Evolutionary conservation across 768 basidiomycete genomes (phyloP), one percentile per base, ranked within the genome.

Genomic region (Erythrobasidium yunnanense): DNA sequence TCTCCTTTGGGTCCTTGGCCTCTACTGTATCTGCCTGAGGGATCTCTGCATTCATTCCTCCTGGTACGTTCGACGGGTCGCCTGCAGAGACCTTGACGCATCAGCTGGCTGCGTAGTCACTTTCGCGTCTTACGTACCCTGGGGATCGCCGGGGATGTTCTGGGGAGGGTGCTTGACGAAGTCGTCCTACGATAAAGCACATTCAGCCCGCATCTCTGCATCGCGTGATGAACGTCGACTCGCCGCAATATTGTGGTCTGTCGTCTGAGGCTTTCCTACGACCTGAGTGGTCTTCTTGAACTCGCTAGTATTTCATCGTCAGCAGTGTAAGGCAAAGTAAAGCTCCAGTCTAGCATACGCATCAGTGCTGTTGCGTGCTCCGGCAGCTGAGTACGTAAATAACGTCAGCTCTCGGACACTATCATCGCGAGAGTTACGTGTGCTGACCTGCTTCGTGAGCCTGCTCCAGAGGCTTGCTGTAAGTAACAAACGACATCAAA

Each of bases 221-320:
- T n/a, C 25, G 13, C 17, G 17, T 8, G 17, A 13, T 13, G 50
- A 42, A 18, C 33, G 23, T 4, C 33, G 25, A 23, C 38, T 47
- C 23, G 47, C 56, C 56, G 47, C 52, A 29, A 50, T n/a, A 34
- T 63, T 63, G 38, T 33, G 60, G 49, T 63, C 60, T 18, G 30
- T 27, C 7, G 49, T 32, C 60, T 32, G 6, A n/a, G 60, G 60
- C 46, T 63, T 63, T 27, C 60, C 60, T 8, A 63, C 60, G 2
- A 51, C 47, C 47, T 63, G 60, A 51, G 47, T 51, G 32, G 60
- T 51, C 60, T 63, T 63, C 60, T 63, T 63, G 60, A 63, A 63
- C 38, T 63, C 22, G 49, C 60, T 63, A 34, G 25, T 35, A 52
- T 50, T 50, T 20, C 33, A 20, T 29, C 8, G 4, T 52, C 20